Percentiles rank a stretch among this genome's conserved stretches.
Conservation (phyloP, 2,329 filamentous ascomycete species). For the Talaromyces albobiverticillius region DNA sequence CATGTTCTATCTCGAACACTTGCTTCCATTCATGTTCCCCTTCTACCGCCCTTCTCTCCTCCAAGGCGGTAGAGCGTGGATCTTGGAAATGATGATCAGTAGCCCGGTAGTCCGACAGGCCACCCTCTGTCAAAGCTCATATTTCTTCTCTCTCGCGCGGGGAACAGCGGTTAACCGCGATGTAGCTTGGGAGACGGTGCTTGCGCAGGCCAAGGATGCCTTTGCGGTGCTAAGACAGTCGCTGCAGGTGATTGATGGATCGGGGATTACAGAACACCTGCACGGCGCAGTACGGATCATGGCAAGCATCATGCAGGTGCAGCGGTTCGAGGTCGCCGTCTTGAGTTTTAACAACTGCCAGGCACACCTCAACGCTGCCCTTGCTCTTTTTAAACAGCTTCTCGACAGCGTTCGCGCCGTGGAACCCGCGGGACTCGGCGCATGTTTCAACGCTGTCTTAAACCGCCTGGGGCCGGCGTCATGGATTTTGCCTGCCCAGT, state of each 20-base stretch:
- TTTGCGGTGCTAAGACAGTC: conserved; percentile 8
- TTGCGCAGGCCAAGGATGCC: conserved; percentile 6
- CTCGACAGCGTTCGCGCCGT: background rate
- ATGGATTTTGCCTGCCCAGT: conserved; percentile 8
- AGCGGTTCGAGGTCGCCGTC: conserved; percentile 25
- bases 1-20: conserved; percentile 61
- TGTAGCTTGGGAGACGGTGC: conserved; percentile 7
- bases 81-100: conserved; percentile 53
- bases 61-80: conserved; percentile 59
- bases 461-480: background rate
- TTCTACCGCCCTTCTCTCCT: conserved; percentile 58
- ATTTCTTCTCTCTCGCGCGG: conserved; percentile 51
- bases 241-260: conserved; percentile 5
- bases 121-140: conserved; percentile 55
- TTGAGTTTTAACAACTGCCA: conserved; percentile 26
- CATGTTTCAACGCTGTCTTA: conserved; percentile 5
- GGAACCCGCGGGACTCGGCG: background rate
- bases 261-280: conserved; percentile 7
- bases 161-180: conserved; percentile 8
- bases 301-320: conserved; percentile 34
- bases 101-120: conserved; percentile 12
- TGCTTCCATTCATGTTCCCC: conserved; percentile 62
- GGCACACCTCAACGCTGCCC: conserved; percentile 31
- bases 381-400: conserved; percentile 31
- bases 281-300: conserved; percentile 22